These are phyloP conservation scores for Cylindrotheca fusiformis DNA, from an alignment of 108 stramenopile genomes.

Conservation along the genomic window DNA sequence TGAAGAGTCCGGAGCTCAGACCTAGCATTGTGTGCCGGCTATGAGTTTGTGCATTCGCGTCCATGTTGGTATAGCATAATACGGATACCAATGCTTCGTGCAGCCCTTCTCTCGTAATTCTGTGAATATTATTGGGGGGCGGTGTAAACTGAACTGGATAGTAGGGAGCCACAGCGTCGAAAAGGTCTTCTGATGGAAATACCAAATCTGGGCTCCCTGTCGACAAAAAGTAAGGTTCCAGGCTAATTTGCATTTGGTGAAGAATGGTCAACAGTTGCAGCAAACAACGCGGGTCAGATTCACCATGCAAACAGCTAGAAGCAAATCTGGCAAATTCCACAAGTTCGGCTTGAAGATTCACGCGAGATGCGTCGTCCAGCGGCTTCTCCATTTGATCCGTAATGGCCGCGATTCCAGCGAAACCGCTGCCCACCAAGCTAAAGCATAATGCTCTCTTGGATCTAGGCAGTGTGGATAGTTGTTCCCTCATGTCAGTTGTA, in stretches of 20 bases:
- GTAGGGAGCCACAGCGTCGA: slow-evolving; percentile 85
- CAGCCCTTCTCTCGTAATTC: slow-evolving; percentile 69
- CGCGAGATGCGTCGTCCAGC: background rate
- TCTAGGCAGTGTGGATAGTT: slow-evolving; percentile 61
- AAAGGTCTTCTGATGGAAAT: slow-evolving; percentile 66
- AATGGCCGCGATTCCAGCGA: slow-evolving; percentile 15
- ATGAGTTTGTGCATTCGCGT: slow-evolving; percentile 12
- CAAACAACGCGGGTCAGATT: slow-evolving; percentile 87
- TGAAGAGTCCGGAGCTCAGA: slow-evolving; percentile 56
- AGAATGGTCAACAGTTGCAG: slow-evolving; percentile 68
- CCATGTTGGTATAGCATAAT: slow-evolving; percentile 47
- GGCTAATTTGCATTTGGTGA: slow-evolving; percentile 46
- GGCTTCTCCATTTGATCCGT: slow-evolving; percentile 1
- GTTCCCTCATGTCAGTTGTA: slow-evolving; percentile 40
- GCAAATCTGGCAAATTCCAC: slow-evolving; percentile 49
- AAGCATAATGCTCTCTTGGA: slow-evolving; percentile 74
- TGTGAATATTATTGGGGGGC: slow-evolving; percentile 78
- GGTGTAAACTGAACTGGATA: slow-evolving; percentile 86
- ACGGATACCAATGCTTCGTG: slow-evolving; percentile 59
- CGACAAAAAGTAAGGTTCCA: slow-evolving; percentile 13
- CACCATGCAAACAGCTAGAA: slow-evolving; percentile 76
- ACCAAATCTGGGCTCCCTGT: slow-evolving; percentile 1
- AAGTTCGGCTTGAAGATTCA: slow-evolving; percentile 25
- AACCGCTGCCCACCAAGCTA: slow-evolving; percentile 42
- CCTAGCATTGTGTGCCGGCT: slow-evolving; percentile 52